Base-by-base conservation (phyloP, 1,284 basidiomycete species). In the Sutorius eximius region DNA sequence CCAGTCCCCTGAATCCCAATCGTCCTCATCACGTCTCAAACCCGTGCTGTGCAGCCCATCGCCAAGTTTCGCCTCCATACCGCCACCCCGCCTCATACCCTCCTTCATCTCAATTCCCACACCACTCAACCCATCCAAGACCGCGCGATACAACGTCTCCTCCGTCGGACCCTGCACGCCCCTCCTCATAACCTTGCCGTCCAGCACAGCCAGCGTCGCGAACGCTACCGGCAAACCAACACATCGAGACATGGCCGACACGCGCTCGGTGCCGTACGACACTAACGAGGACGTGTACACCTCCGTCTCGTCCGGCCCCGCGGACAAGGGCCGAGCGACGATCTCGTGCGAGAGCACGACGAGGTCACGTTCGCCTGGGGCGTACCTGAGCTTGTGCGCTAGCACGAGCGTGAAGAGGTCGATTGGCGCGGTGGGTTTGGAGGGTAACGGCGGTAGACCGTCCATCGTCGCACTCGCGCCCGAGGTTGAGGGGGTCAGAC, bases 261-360 rank as follows among this genome's bases (percentile, higher is more conserved):
- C 83, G 45, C 71, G 67, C 1, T 78, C 65, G 13, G 81, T 82
- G 0, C 93, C 94, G 61, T 89, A 91, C 49, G 82, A 78, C 37
- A 91, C 77, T 15, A 97, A 72, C 22, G 84, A 82, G 3, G 91
- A 91, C 10, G 86, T 90, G 62, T 95, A 83, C 27, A 87, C 78
- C 67, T 89, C 81, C 12, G 53, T 60, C 59, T 78, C 75, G 20
- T 73, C 66, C 16, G 58, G 48, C 4, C 54, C 30, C 3, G 59
- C 16, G 11, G 37, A 52, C 51, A 52, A 33, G 48, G 68, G 66
- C 46, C 62, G 61, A 18, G 83, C 77, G 44, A 88, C 80, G 60
- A 95, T 78, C 68, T 94, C 89, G 73, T 98, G 95, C 57, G 89
- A 81, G 24, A 98, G 82, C 33, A 97, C 82, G 57, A 95, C 93